Conservation (phyloP, 75 land plant species). For the Cupressus sempervirens region DNA sequence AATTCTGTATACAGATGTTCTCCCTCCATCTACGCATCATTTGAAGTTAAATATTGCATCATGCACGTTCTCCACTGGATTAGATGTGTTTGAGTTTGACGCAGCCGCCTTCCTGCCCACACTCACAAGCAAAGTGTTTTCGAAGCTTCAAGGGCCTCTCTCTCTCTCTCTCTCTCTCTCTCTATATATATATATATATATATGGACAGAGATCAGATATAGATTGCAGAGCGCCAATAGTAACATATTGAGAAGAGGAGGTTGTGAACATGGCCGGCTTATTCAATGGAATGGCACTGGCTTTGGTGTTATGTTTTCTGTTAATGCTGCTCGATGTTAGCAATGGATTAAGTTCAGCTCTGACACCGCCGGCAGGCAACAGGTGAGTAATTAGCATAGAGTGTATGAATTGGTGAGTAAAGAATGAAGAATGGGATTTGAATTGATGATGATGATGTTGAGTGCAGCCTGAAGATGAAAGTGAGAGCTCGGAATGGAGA, state of each 20-base stretch:
- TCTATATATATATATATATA: too few species aligned
- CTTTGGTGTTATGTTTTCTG: background rate
- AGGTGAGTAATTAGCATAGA: background rate
- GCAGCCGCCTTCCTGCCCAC: background rate
- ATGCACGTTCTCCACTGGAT: too few species aligned
- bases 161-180: too few species aligned
- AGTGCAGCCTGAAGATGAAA: background rate
- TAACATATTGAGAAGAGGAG: background rate
- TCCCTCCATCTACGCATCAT: too few species aligned
- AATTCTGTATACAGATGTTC: too few species aligned
- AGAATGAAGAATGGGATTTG: too few species aligned
- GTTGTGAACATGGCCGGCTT: background rate
- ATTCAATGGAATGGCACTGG: background rate
- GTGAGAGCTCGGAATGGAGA: background rate
- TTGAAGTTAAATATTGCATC: too few species aligned
- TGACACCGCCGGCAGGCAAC: slow-evolving; percentile 7
- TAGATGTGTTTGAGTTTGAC: too few species aligned
- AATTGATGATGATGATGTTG: background rate
- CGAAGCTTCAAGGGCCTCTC: background rate
- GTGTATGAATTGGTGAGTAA: too few species aligned
- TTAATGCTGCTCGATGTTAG: background rate
- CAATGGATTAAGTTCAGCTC: background rate
- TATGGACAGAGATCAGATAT: background rate
- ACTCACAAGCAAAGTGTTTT: background rate
- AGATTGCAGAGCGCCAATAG: background rate